These are phyloP conservation scores for Collybia nuda DNA, from an alignment of 768 basidiomycete genomes.

Conservation along the genomic window DNA sequence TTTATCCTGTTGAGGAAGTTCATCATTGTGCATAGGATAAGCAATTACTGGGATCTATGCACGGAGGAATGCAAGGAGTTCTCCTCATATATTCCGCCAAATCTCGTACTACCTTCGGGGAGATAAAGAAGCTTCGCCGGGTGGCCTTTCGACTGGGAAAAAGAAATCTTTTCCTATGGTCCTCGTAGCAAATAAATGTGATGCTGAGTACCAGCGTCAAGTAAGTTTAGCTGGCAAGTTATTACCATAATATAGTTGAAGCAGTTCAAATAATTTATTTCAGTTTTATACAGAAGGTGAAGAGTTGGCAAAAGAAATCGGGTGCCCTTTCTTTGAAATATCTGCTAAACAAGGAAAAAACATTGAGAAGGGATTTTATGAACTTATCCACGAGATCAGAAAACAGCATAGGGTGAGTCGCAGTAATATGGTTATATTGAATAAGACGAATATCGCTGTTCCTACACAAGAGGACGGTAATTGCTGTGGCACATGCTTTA, in stretches of 20 bases:
- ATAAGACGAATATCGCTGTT: too few species aligned
- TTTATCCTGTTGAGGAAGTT: neutral
- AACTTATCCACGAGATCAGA: neutral
- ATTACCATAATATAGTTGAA: too few species aligned
- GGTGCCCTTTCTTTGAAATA: neutral
- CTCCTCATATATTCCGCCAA: neutral
- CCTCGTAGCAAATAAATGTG: neutral
- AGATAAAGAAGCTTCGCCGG: neutral
- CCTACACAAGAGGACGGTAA: too few species aligned
- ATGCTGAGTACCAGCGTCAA: neutral
- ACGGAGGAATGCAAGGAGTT: neutral
- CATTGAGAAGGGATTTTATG: neutral
- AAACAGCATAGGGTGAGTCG: neutral
- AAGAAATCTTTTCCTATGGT: neutral
- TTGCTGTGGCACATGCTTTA: too few species aligned
- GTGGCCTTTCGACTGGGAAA: neutral
- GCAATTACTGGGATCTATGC: neutral
- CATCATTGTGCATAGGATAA: neutral
- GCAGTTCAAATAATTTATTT: neutral
- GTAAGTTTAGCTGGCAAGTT: neutral
- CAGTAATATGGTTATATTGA: too few species aligned
- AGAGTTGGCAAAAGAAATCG: neutral
- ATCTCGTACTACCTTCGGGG: neutral
- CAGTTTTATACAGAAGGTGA: neutral
- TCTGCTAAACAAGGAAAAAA: neutral